A percentile compares a stretch with the other conserved stretches of the same genome.
Evolutionary conservation across 139 green algal genomes (phyloP).

Genomic region (Coelastrella sp.): DNA sequence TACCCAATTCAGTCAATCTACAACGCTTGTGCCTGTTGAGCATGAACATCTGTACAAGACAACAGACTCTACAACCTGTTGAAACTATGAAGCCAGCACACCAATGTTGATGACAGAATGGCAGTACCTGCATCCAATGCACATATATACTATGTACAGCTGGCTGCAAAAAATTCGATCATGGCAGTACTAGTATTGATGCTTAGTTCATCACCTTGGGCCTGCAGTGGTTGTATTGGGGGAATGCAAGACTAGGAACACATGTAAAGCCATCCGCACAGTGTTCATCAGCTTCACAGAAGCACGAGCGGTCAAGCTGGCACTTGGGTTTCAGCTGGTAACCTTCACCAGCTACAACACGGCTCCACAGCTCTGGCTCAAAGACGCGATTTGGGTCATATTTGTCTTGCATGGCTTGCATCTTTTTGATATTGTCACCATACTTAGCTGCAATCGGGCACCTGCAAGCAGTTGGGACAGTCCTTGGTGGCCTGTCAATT

Average conservation of each 20-base stretch:
- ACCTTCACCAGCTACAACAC: neutral
- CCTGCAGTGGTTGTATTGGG: constrained; percentile 35
- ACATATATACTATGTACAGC: too few relatives aligned
- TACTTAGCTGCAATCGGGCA: constrained; percentile 23
- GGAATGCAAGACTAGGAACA: constrained; percentile 28
- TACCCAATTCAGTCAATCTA: too few relatives aligned
- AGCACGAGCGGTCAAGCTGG: constrained; percentile 38
- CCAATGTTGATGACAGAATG: too few relatives aligned
- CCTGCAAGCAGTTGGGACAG: neutral
- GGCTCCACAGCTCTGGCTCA: constrained; percentile 30
- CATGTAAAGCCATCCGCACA: constrained; percentile 39
- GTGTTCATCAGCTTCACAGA: constrained; percentile 46
- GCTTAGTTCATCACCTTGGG: constrained; percentile 37
- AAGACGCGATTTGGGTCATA: constrained; percentile 24
- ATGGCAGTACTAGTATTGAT: neutral
- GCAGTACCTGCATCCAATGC: too few relatives aligned
- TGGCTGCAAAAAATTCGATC: too few relatives aligned
- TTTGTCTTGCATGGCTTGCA: constrained; percentile 23
- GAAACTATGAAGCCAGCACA: too few relatives aligned
- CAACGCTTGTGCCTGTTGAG: too few relatives aligned
- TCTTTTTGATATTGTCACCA: constrained; percentile 28
- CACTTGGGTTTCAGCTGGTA: constrained; percentile 34
- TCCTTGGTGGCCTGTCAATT: neutral
- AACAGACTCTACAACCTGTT: too few relatives aligned
- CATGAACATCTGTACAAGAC: too few relatives aligned